These are phyloP conservation scores for Coemansia sp. DNA, from an alignment of 192 early-diverging fungal genomes.

Conservation along the genomic window DNA sequence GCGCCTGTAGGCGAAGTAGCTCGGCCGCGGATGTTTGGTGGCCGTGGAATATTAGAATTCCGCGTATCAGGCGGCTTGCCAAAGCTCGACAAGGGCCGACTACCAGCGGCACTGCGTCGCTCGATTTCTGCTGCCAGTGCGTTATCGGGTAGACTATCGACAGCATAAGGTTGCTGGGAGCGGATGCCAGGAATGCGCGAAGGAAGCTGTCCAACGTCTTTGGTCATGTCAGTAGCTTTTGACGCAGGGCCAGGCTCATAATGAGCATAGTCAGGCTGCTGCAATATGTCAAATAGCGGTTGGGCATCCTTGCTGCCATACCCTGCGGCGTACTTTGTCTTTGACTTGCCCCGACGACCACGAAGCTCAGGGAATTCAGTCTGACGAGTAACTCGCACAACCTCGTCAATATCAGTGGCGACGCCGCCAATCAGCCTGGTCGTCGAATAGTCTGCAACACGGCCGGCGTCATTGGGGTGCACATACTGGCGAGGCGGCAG, in stretches of 20 bases:
- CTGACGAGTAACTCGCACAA: slow-evolving; percentile 26
- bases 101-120: neutral
- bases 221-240: neutral
- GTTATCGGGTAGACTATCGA: neutral
- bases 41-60: slow-evolving; percentile 48
- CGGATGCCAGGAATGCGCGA: slow-evolving; percentile 50
- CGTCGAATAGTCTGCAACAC: slow-evolving; percentile 23
- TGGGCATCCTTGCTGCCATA: slow-evolving; percentile 26
- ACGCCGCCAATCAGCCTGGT: slow-evolving; percentile 43
- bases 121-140: neutral
- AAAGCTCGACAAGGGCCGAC: slow-evolving; percentile 41
- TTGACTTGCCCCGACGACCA: slow-evolving; percentile 23
- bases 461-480: neutral
- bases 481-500: slow-evolving; percentile 5
- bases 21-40: slow-evolving; percentile 37
- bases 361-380: slow-evolving; percentile 50
- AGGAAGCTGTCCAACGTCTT: slow-evolving; percentile 15
- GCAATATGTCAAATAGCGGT: slow-evolving; percentile 43
- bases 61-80: slow-evolving; percentile 28
- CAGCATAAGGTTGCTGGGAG: neutral
- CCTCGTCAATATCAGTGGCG: slow-evolving; percentile 39
- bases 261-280: neutral
- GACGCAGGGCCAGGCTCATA: neutral
- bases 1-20: slow-evolving; percentile 59
- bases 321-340: slow-evolving; percentile 15